These are phyloP conservation scores for Entoloma clypeatum DNA, from an alignment of 1,284 basidiomycete genomes.

Conservation along the genomic window DNA sequence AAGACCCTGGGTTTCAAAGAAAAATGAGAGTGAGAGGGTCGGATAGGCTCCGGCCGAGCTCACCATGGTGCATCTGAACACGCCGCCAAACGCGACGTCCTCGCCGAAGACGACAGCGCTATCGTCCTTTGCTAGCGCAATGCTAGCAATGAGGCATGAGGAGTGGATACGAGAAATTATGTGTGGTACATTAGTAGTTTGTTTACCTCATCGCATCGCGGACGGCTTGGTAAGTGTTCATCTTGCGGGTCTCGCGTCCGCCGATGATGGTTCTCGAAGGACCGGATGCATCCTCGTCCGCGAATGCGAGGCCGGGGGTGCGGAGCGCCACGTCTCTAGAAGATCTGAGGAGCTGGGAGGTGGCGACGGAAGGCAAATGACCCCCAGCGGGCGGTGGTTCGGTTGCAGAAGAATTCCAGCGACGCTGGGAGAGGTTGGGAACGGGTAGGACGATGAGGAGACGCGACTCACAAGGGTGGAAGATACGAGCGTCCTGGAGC, in stretches of 20 bases:
- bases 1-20: slow-evolving; percentile 56
- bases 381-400: slow-evolving; percentile 73
- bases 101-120: slow-evolving; percentile 90
- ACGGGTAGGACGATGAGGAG: background rate
- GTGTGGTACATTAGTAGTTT: background rate
- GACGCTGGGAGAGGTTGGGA: slow-evolving; percentile 23
- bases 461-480: slow-evolving; percentile 15
- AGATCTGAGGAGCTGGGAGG: slow-evolving; percentile 55
- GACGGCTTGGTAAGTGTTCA: slow-evolving; percentile 90
- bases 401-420: slow-evolving; percentile 46
- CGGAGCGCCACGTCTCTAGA: slow-evolving; percentile 69
- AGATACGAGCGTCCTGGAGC: slow-evolving; percentile 19
- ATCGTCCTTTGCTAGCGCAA: slow-evolving; percentile 81
- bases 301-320: slow-evolving; percentile 69
- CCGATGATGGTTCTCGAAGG: slow-evolving; percentile 50
- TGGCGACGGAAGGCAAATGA: slow-evolving; percentile 63
- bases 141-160: slow-evolving; percentile 40
- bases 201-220: slow-evolving; percentile 81
- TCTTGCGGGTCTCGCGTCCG: slow-evolving; percentile 82
- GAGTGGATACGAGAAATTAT: background rate
- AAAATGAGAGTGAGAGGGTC: slow-evolving; percentile 3
- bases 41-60: slow-evolving; percentile 21
- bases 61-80: slow-evolving; percentile 86
- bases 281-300: slow-evolving; percentile 52
- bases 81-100: slow-evolving; percentile 91